A percentile compares a stretch with the other conserved stretches of the same genome.
Evolutionary conservation across 1,284 basidiomycete genomes (phyloP).

Genomic region (Ceratobasidium sp.): DNA sequence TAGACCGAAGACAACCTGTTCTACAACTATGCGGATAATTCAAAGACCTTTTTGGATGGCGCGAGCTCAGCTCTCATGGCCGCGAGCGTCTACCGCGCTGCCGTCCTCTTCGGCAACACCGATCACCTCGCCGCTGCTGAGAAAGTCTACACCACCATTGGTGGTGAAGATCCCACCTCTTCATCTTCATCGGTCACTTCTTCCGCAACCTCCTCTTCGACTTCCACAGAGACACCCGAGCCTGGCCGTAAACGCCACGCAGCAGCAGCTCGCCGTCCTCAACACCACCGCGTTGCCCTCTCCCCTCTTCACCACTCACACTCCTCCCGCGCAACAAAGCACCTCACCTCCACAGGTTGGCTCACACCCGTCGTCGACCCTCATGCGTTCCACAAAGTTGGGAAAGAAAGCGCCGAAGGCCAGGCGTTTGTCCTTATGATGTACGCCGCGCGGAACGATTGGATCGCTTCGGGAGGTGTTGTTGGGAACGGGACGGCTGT

Average conservation of each 20-base stretch:
- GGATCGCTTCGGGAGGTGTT: constrained; percentile 54
- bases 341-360: constrained; percentile 69
- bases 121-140: constrained; percentile 69
- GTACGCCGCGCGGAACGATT: constrained; percentile 77
- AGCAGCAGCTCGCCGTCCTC: not conserved
- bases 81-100: constrained; percentile 76
- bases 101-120: constrained; percentile 63
- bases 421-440: constrained; percentile 79
- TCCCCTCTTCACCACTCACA: constrained; percentile 37
- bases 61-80: constrained; percentile 80
- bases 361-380: constrained; percentile 79
- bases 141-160: constrained; percentile 58
- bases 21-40: constrained; percentile 75
- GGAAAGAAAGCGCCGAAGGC: constrained; percentile 65
- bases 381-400: constrained; percentile 61
- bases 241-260: not conserved
- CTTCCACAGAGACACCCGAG: not conserved
- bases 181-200: constrained; percentile 1
- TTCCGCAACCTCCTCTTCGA: constrained; percentile 42
- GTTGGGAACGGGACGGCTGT: not conserved
- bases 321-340: constrained; percentile 51
- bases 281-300: constrained; percentile 41
- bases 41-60: constrained; percentile 74
- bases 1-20: constrained; percentile 59
- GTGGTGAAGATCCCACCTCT: constrained; percentile 45